A percentile compares a stretch with the other conserved stretches of the same genome.
phyloP scores from a whole-genome alignment of 352 stramenopile genomes.

The Aphanomyces cochlioides region DNA sequence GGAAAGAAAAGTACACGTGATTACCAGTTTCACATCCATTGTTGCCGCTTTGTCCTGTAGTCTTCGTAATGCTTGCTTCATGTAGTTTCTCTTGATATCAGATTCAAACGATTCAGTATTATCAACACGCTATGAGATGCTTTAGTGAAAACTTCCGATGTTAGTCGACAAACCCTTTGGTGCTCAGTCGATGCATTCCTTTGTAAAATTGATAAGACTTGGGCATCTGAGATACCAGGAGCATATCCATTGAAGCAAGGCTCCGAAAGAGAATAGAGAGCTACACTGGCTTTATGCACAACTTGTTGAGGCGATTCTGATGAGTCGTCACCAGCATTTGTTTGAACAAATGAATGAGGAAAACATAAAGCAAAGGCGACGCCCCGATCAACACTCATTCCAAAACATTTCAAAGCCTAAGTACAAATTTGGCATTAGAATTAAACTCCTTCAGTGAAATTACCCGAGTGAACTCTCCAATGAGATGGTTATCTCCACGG shows the following conservation, averaged over 20 bases:
- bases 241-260: slow-evolving; percentile 25
- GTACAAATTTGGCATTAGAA: neutral
- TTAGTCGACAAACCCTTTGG: slow-evolving; percentile 5
- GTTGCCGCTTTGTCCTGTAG: slow-evolving; percentile 19
- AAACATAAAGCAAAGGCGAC: slow-evolving; percentile 22
- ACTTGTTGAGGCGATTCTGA: neutral
- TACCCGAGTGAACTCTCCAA: slow-evolving; percentile 71
- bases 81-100: slow-evolving; percentile 21
- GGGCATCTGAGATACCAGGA: slow-evolving; percentile 7
- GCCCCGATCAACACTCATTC: slow-evolving; percentile 6
- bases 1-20: no score
- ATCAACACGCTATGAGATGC: slow-evolving; percentile 15
- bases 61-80: slow-evolving; percentile 9
- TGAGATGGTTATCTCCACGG: slow-evolving; percentile 64
- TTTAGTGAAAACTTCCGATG: neutral
- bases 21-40: slow-evolving; percentile 13
- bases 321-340: neutral
- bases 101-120: slow-evolving; percentile 23
- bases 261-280: slow-evolving; percentile 11
- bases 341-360: slow-evolving; percentile 10
- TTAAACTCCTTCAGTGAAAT: no score
- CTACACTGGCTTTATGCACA: slow-evolving; percentile 20
- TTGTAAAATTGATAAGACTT: slow-evolving; percentile 14
- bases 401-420: slow-evolving; percentile 28
- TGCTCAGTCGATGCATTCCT: slow-evolving; percentile 25